phyloP scores from a whole-genome alignment of 139 green algal genomes.

The Picochlorum sp. region DNA sequence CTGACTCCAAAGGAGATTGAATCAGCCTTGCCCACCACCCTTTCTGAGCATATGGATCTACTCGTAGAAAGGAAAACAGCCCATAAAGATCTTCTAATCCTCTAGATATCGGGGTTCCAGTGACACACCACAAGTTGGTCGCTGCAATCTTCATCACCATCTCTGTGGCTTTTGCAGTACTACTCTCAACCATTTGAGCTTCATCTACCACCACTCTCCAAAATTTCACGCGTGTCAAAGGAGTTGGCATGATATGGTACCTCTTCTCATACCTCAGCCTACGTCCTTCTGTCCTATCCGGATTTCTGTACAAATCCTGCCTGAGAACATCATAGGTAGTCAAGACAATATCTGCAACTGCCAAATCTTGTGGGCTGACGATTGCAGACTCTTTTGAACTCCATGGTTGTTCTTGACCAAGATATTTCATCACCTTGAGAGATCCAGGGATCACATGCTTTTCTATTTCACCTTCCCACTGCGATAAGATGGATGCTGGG shows the following conservation, averaged over 20 bases:
- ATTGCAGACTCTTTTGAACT: constrained; percentile 26
- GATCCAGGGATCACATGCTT: constrained; percentile 31
- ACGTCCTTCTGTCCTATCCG: constrained; percentile 6
- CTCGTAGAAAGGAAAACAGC: constrained; percentile 74
- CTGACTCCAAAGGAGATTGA: constrained; percentile 42
- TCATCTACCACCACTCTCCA: constrained; percentile 90
- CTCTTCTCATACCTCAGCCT: not conserved
- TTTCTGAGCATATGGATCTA: constrained; percentile 33
- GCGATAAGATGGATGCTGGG: constrained; percentile 72
- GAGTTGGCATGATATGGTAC: constrained; percentile 66
- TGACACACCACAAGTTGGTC: constrained; percentile 52
- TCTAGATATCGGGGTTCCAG: constrained; percentile 73
- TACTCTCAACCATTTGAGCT: constrained; percentile 81
- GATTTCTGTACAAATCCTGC: constrained; percentile 54
- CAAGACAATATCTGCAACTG: constrained; percentile 78
- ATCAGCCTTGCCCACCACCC: constrained; percentile 53
- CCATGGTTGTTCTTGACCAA: constrained; percentile 39
- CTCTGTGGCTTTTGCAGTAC: constrained; percentile 55
- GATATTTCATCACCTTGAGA: constrained; percentile 58
- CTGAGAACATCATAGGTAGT: constrained; percentile 81
- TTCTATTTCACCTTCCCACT: constrained; percentile 62
- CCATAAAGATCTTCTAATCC: constrained; percentile 81
- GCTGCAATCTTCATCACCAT: constrained; percentile 60
- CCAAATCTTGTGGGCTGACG: constrained; percentile 50
- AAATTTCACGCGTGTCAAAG: constrained; percentile 77